Evolutionary conservation across 2,329 filamentous ascomycete species (phyloP).

Genomic region (Diaporthe sp.): DNA sequence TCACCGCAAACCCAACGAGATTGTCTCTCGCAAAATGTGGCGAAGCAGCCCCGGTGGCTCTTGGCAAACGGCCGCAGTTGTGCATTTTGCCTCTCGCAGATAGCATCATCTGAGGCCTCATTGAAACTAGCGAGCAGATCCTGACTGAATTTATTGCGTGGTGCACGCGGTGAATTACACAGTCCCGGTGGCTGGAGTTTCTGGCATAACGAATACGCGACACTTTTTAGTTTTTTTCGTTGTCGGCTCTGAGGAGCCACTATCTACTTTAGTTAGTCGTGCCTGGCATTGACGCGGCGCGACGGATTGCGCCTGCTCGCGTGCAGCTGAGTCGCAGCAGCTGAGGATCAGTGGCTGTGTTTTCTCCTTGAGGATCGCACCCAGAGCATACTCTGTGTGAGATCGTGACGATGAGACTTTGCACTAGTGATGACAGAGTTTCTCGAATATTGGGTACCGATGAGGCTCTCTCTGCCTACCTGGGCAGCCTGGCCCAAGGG

Average conservation of each 20-base stretch:
- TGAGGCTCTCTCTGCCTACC: slow-evolving; percentile 5
- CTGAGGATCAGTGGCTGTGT: slow-evolving; percentile 18
- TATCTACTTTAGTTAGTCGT: neutral
- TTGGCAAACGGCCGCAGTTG: slow-evolving; percentile 29
- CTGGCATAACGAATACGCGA: neutral
- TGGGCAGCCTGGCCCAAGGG: neutral
- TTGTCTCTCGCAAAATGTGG: slow-evolving; percentile 6
- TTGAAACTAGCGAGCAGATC: slow-evolving; percentile 17
- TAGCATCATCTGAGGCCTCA: neutral
- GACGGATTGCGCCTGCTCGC: neutral
- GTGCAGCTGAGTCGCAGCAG: slow-evolving; percentile 24
- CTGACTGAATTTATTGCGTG: neutral
- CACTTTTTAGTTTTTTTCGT: neutral
- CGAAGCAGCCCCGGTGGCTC: slow-evolving; percentile 11
- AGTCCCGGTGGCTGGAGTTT: slow-evolving; percentile 3
- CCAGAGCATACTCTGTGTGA: neutral
- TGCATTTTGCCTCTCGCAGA: neutral
- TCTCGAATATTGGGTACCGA: neutral
- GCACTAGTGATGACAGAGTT: slow-evolving; percentile 11
- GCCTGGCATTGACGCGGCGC: slow-evolving; percentile 4
- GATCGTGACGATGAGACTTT: slow-evolving; percentile 22
- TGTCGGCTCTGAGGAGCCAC: neutral
- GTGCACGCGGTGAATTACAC: slow-evolving; percentile 11
- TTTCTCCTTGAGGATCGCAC: neutral
- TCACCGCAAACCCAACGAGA: neutral